A percentile compares a stretch with the other conserved stretches of the same genome.
Evolutionary conservation across 2,329 filamentous ascomycete genomes (phyloP).

Genomic region (Orbilia oligospora): DNA sequence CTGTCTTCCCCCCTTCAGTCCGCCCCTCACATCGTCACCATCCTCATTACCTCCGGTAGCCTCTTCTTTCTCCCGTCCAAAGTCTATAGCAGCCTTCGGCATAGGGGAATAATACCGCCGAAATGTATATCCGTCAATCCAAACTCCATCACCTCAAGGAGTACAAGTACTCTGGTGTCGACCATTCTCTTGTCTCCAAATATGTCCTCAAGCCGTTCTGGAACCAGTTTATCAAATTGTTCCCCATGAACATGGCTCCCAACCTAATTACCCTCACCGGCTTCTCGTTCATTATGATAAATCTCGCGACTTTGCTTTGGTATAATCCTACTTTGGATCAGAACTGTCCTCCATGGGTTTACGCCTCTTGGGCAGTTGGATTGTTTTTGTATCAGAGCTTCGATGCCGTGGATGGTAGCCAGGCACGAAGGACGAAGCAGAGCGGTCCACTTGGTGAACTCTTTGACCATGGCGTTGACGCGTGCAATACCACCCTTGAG

Average conservation of each 20-base stretch:
- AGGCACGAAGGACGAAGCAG: conserved; percentile 91
- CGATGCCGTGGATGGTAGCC: conserved; percentile 93
- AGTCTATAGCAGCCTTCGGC: neutral
- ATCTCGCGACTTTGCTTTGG: conserved; percentile 92
- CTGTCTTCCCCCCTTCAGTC: neutral
- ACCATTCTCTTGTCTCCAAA: conserved; percentile 88
- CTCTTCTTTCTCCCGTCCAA: neutral
- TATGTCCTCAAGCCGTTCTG: conserved; percentile 99
- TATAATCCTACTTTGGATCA: conserved; percentile 95
- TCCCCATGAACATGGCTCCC: conserved; percentile 94
- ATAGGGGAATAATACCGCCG: conserved; percentile 7
- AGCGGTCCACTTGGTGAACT: conserved; percentile 94
- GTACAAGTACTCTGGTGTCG: conserved; percentile 95
- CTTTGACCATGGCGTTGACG: conserved; percentile 98
- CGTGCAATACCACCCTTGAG: conserved; percentile 94
- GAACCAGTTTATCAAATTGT: conserved; percentile 93
- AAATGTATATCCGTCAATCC: conserved; percentile 91
- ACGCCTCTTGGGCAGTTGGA: conserved; percentile 89
- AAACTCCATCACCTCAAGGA: conserved; percentile 88
- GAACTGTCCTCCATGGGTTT: conserved; percentile 95
- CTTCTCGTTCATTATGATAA: conserved; percentile 89
- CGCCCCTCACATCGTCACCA: neutral
- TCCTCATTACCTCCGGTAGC: conserved; percentile 22
- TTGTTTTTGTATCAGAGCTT: conserved; percentile 98
- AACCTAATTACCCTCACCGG: conserved; percentile 90